Percentiles rank a stretch among this genome's conserved stretches.
These are phyloP conservation scores for Cladophialophora carrionii DNA, from an alignment of 2,329 filamentous ascomycete species.

Conservation along the genomic window DNA sequence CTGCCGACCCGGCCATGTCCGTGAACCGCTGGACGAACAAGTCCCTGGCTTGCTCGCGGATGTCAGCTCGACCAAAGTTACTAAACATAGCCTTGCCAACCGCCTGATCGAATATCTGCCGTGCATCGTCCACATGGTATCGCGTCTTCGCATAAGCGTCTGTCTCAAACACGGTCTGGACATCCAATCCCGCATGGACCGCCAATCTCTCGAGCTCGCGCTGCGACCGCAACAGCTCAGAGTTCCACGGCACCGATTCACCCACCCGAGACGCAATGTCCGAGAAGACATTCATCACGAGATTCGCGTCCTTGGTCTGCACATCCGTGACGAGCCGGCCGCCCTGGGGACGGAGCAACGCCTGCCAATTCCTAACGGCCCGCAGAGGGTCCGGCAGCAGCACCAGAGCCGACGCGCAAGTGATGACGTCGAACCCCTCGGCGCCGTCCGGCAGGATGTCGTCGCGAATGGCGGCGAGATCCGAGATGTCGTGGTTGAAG, in stretches of 20 bases:
- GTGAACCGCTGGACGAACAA: constrained; percentile 22
- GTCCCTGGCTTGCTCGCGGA: constrained; percentile 15
- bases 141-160: constrained; percentile 16
- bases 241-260: constrained; percentile 19
- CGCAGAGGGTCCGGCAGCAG: constrained; percentile 24
- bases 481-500: constrained; percentile 24
- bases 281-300: constrained; percentile 29
- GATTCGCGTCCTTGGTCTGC: constrained; percentile 27
- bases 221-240: constrained; percentile 13
- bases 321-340: constrained; percentile 31
- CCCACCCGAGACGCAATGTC: constrained; percentile 12
- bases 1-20: constrained; percentile 12
- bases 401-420: constrained; percentile 31
- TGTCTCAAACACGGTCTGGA: constrained; percentile 28
- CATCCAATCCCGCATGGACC: constrained; percentile 23
- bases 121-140: constrained; percentile 11
- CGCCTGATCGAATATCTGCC: constrained; percentile 21
- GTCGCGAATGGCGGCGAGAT: constrained; percentile 12
- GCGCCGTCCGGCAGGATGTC: constrained; percentile 1
- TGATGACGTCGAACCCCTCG: constrained; percentile 30
- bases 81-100: constrained; percentile 27
- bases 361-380: constrained; percentile 27
- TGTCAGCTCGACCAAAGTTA: constrained; percentile 17
- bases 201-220: constrained; percentile 18
- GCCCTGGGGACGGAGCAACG: constrained; percentile 20